phyloP scores from a whole-genome alignment of 805 yeast species.

The Candida orba region DNA sequence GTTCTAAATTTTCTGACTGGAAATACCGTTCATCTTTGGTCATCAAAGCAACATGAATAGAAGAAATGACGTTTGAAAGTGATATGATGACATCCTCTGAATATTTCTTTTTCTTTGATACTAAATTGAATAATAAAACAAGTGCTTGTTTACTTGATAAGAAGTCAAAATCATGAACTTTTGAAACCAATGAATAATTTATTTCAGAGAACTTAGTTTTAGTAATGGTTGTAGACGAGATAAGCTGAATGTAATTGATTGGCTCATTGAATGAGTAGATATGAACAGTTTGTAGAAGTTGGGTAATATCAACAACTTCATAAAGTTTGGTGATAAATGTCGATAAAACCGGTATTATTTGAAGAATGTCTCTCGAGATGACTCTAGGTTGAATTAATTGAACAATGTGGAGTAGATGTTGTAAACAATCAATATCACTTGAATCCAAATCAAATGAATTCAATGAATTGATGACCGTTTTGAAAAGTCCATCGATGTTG shows the following conservation, averaged over 20 bases:
- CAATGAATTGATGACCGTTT: constrained; percentile 6
- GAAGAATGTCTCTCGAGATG: not conserved
- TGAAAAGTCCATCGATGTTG: constrained; percentile 5
- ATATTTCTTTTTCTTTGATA: not conserved
- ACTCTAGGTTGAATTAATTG: not conserved
- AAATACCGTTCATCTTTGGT: constrained; percentile 6
- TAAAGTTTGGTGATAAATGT: not conserved
- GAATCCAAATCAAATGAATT: constrained; percentile 1
- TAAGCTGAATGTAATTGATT: constrained; percentile 1
- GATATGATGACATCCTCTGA: constrained; percentile 2
- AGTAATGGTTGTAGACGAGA: constrained; percentile 4
- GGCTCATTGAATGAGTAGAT: not conserved
- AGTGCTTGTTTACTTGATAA: constrained; percentile 3
- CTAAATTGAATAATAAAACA: constrained; percentile 2
- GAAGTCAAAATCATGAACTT: not conserved
- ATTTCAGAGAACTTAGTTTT: constrained; percentile 2
- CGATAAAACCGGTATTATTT: constrained; percentile 5
- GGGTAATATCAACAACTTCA: not conserved
- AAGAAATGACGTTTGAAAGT: constrained; percentile 4
- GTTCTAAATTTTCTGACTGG: not conserved
- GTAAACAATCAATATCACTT: constrained; percentile 1
- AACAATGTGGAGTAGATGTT: constrained; percentile 6
- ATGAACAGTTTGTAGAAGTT: constrained; percentile 1
- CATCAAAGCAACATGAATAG: constrained; percentile 6
- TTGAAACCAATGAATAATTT: not conserved